Conservation (phyloP, 805 yeast species). For the Starmerella cellae region DNA sequence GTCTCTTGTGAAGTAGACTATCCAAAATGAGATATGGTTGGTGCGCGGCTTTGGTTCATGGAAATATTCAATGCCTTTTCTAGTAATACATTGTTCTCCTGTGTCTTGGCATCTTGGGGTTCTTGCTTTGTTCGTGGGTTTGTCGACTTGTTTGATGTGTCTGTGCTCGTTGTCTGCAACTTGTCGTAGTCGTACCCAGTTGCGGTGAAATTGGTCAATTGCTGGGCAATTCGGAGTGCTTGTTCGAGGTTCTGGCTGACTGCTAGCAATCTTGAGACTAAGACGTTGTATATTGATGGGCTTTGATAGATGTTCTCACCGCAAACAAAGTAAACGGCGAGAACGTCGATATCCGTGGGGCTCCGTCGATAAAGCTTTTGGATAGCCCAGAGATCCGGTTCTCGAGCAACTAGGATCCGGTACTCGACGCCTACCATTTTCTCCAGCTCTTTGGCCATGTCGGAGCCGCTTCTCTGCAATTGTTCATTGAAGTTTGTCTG, state of each 20-base stretch:
- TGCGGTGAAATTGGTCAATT: slow-evolving; percentile 44
- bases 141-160: background rate
- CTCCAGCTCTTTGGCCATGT: slow-evolving; percentile 43
- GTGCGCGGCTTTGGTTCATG: background rate
- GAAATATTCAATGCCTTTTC: slow-evolving; percentile 2
- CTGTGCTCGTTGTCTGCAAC: background rate
- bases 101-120: background rate
- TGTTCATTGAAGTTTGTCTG: slow-evolving; percentile 71
- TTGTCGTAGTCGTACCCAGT: slow-evolving; percentile 41
- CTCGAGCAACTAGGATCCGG: slow-evolving; percentile 56
- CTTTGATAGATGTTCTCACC: slow-evolving; percentile 91
- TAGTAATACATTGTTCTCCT: background rate
- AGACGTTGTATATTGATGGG: slow-evolving; percentile 58
- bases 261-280: slow-evolving; percentile 56
- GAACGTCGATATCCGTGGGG: slow-evolving; percentile 34
- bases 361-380: slow-evolving; percentile 61
- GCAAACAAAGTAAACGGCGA: slow-evolving; percentile 73
- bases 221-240: slow-evolving; percentile 36
- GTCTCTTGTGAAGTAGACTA: background rate
- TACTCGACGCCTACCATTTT: slow-evolving; percentile 83
- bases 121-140: background rate
- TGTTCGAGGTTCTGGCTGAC: slow-evolving; percentile 34
- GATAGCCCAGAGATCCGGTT: slow-evolving; percentile 87
- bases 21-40: background rate
- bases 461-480: slow-evolving; percentile 27